Base-by-base conservation (phyloP, 169 alveolate genomes). In the Plasmodium inui region DNA sequence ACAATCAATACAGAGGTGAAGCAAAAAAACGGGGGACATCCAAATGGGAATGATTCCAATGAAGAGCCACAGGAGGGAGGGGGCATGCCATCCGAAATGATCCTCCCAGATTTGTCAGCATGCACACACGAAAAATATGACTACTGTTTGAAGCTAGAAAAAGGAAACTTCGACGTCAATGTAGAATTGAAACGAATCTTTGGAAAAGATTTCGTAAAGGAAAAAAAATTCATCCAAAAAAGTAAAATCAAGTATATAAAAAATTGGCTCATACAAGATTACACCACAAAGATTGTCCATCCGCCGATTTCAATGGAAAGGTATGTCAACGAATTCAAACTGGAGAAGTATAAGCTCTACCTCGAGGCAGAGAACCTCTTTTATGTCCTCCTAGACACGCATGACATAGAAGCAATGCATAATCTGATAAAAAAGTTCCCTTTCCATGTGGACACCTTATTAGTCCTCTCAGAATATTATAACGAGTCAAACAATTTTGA, bases 51-150 rank as follows among this genome's bases (percentile, higher is more conserved):
- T 10, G 37, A 12, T 3, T 12, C 10, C 46, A 32, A 83, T 19
- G 79, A 82, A 12, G 22, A 34, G 44, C 3, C 44, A 22, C 67
- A 3, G 10, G 26, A 34, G 12, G 61, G 44, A 12, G 17, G 22
- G 9, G 55, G 0, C 10, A 37, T 3, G 0, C 41, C n/a, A 55
- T 14, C 12, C 9, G 17, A 50, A 50, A 14, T 50, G 19, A 9
- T 32, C 1, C 50, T 17, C 19, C 26, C 79, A 14, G 71, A 74
- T 28, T 72, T 85, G 34, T 74, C 28, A 17, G 84, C 93, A 9
- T 85, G 93, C 39, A 74, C 93, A 73, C 93, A 85, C 74, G 93
- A 85, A 37, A 85, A 85, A 41, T 85, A 85, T 85, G 72, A 85
- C 1, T 85, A 85, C 26, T 73, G 81, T 39, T 19, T 85, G 22